Evolutionary conservation across 305 asterid species (phyloP).

Genomic region (Euphrasia arctica): DNA sequence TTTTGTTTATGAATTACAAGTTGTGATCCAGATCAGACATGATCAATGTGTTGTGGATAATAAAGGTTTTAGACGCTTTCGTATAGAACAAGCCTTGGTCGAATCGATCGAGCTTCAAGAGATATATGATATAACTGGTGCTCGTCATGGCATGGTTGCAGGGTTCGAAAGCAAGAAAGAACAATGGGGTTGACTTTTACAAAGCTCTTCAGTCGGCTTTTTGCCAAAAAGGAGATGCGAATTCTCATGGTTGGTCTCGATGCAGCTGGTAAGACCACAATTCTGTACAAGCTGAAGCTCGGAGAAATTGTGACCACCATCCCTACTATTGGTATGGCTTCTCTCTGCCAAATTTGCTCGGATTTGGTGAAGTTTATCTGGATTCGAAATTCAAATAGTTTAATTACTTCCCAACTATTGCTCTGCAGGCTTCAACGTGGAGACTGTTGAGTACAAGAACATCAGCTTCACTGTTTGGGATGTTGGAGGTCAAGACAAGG

Average conservation of each 20-base stretch:
- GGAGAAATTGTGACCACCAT: slow-evolving; percentile 79
- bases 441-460: slow-evolving; percentile 68
- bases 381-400: neutral
- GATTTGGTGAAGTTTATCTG: neutral
- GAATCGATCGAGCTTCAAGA: neutral
- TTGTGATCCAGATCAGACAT: neutral
- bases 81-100: neutral
- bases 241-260: slow-evolving; percentile 81
- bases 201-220: slow-evolving; percentile 69
- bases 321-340: slow-evolving; percentile 62
- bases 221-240: slow-evolving; percentile 82
- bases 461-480: slow-evolving; percentile 68
- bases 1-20: neutral
- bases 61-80: neutral
- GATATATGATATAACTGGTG: slow-evolving; percentile 11
- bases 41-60: neutral
- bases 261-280: slow-evolving; percentile 86
- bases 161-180: slow-evolving; percentile 39
- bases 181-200: slow-evolving; percentile 72
- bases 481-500: slow-evolving; percentile 72
- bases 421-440: slow-evolving; percentile 52
- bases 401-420: slow-evolving; percentile 9
- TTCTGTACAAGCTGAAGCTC: slow-evolving; percentile 72
- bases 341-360: slow-evolving; percentile 11
- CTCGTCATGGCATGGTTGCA: slow-evolving; percentile 19